These are phyloP conservation scores for Mycena polygramma DNA, from an alignment of 768 basidiomycete genomes.

Conservation along the genomic window DNA sequence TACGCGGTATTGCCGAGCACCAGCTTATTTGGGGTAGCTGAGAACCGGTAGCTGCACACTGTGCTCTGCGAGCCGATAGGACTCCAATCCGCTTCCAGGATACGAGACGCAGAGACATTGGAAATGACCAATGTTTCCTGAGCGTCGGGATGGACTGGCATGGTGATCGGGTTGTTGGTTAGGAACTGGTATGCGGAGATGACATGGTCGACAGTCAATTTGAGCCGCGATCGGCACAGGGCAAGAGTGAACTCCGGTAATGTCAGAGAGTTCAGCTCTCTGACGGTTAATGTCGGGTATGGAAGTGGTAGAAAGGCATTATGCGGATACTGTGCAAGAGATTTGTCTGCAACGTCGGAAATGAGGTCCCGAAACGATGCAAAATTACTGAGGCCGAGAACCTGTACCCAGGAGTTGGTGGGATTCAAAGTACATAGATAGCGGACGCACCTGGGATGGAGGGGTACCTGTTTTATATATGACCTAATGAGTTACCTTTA, in stretches of 20 bases:
- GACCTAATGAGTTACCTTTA: constrained; percentile 43
- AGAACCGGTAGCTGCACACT: constrained; percentile 55
- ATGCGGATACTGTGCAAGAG: constrained; percentile 48
- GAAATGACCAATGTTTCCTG: constrained; percentile 54
- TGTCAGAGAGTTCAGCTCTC: constrained; percentile 47
- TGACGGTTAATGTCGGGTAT: constrained; percentile 54
- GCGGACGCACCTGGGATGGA: constrained; percentile 6
- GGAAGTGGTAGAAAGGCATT: constrained; percentile 57
- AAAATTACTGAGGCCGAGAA: constrained; percentile 42
- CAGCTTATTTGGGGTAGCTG: constrained; percentile 50
- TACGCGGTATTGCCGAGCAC: constrained; percentile 53
- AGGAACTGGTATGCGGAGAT: constrained; percentile 46
- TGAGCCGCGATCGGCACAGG: constrained; percentile 39
- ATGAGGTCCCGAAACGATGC: constrained; percentile 53
- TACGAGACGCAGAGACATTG: constrained; percentile 57
- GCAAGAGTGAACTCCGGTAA: constrained; percentile 45
- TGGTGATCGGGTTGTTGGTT: constrained; percentile 41
- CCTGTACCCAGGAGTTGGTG: no score
- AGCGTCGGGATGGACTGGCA: constrained; percentile 51
- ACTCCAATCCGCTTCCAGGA: constrained; percentile 56
- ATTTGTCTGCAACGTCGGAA: constrained; percentile 37
- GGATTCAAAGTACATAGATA: no score
- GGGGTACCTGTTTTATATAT: constrained; percentile 50
- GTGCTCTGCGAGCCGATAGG: constrained; percentile 49
- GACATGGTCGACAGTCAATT: constrained; percentile 43